Evolutionary conservation across 768 basidiomycete species (phyloP), one percentile per base, ranked within the genome.

Genomic region (Mycena pura): DNA sequence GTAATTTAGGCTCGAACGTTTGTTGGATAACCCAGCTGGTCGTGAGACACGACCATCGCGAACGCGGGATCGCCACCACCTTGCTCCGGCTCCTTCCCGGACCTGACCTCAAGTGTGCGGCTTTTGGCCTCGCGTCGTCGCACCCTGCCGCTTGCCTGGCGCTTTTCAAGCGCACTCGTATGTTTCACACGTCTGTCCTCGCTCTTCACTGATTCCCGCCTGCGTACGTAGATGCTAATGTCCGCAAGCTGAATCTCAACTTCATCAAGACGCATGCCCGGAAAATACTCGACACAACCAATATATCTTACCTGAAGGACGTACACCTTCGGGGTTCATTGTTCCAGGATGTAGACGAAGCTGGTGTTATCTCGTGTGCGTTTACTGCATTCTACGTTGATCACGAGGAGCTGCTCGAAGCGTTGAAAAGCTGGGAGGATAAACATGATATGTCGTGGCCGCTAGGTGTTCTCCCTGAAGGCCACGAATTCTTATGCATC

Each of bases 81-180:
- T 51, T 44, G 41, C 41, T 44, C 19, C 41, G 24, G 9, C 41
- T 44, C 22, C 49, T 51, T 36, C 49, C 49, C 21, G 49, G 49
- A 39, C 49, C 49, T 27, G 49, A 19, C 22, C 39, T 39, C 22
- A 15, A 51, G 22, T 51, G 49, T 51, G 24, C 19, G 32, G 36
- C 34, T n/a, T 51, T 51, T 51, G 49, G 49, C 22, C 49, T 51
- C 38, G 34, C n/a, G 22, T 51, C 49, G 27, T 51, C 49, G 49
- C 49, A 51, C 36, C 36, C 49, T 39, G 49, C 36, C 25, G 49
- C 49, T 38, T 51, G 49, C 36, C 49, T 51, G 32, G 49, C 49
- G 5, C 49, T 51, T 2, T 21, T 51, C 13, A 39, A 51, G 49
- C 49, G 41, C 41, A 22, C 41, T 39, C 49, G 49, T 51, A 34